Percentiles rank a stretch among this genome's conserved stretches.
Evolutionary conservation across 1,284 basidiomycete species (phyloP).

Genomic region (Phaffia rhodozyma): DNA sequence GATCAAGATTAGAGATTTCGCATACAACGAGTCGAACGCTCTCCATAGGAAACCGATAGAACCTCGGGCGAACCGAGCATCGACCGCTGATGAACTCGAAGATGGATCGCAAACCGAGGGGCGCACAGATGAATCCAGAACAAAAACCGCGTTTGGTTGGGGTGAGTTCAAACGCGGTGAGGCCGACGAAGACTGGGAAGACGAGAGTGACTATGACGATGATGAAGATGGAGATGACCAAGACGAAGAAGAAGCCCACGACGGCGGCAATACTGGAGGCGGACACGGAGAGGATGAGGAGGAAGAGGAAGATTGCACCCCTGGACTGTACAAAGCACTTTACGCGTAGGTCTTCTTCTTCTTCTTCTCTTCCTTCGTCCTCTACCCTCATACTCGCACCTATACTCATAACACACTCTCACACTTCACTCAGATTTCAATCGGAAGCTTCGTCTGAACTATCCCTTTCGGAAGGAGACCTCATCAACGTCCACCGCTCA

Average conservation of each 20-base stretch:
- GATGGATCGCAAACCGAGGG: too few relatives aligned
- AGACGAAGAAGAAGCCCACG: background rate
- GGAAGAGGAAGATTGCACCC: background rate
- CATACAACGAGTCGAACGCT: too few relatives aligned
- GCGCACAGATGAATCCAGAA: too few relatives aligned
- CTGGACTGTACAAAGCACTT: conserved; percentile 11
- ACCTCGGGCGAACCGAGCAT: too few relatives aligned
- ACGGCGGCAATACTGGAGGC: background rate
- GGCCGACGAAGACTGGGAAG: conserved; percentile 8
- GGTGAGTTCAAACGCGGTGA: background rate
- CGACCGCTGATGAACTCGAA: too few relatives aligned
- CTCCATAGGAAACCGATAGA: too few relatives aligned
- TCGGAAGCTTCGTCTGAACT: conserved; percentile 12
- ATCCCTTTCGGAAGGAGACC: conserved; percentile 7
- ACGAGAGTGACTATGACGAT: conserved; percentile 1
- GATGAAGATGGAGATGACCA: background rate
- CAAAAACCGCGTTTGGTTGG: background rate
- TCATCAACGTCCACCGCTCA: conserved; percentile 10
- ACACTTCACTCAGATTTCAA: conserved; percentile 1
- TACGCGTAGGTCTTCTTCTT: conserved; percentile 9
- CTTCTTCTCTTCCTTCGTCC: background rate
- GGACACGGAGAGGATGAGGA: background rate
- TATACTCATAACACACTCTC: too few relatives aligned
- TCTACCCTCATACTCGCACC: background rate
- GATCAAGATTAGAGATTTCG: too few relatives aligned